A percentile compares a stretch with the other conserved stretches of the same genome.
These are phyloP conservation scores for Gracilaria vermiculophylla DNA, from an alignment of 23 red algal genomes.

Conservation along the genomic window DNA sequence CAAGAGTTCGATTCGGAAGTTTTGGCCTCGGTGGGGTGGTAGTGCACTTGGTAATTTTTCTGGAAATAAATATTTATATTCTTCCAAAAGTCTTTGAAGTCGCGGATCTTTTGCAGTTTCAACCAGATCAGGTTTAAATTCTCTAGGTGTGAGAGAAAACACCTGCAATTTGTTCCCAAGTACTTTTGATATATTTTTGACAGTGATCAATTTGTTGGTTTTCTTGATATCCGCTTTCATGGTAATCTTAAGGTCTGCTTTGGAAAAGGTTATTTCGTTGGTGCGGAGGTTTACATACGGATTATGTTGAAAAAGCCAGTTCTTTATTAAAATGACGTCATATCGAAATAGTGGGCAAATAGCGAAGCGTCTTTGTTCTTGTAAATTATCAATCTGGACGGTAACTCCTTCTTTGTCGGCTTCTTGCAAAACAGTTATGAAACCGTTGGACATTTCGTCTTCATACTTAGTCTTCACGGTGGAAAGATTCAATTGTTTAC, in stretches of 20 bases:
- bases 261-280: not conserved
- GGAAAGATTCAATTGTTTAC: not conserved
- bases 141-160: not conserved
- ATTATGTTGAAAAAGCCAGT: not conserved
- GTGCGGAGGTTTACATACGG: not conserved
- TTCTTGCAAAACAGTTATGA: not conserved
- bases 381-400: not conserved
- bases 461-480: not conserved
- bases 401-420: not conserved
- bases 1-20: not conserved
- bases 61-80: constrained; percentile 14
- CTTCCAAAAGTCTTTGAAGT: not conserved
- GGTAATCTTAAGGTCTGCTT: not conserved
- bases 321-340: constrained; percentile 9
- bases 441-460: not conserved
- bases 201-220: not conserved
- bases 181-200: not conserved
- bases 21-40: not conserved
- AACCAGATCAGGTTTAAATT: not conserved
- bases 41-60: constrained; percentile 17
- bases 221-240: not conserved
- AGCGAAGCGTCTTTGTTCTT: not conserved
- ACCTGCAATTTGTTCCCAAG: not conserved
- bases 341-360: constrained; percentile 4
- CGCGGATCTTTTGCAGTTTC: not conserved